A percentile compares a stretch with the other conserved stretches of the same genome.
phyloP scores from a whole-genome alignment of 306 rosid species.

The Hippophae tibetana region DNA sequence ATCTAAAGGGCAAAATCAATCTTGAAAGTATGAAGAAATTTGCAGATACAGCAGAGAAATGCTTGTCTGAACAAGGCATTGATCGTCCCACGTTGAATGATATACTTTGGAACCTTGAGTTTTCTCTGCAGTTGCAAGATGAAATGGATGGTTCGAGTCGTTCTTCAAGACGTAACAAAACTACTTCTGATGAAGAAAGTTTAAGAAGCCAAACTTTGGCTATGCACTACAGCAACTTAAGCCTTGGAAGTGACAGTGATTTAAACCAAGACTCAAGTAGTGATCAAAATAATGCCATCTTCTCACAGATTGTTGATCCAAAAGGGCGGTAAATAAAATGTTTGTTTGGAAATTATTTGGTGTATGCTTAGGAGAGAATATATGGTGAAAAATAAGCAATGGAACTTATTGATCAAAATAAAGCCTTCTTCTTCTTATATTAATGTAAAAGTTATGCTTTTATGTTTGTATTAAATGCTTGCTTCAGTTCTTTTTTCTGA shows the following conservation, averaged over 20 bases:
- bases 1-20: slow-evolving; percentile 36
- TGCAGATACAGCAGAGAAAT: slow-evolving; percentile 45
- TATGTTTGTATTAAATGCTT: slow-evolving; percentile 7
- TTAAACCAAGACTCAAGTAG: slow-evolving; percentile 9
- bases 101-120: slow-evolving; percentile 45
- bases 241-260: slow-evolving; percentile 36
- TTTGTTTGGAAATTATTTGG: not conserved
- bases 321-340: slow-evolving; percentile 22
- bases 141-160: slow-evolving; percentile 16
- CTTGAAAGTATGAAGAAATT: slow-evolving; percentile 40
- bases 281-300: slow-evolving; percentile 21
- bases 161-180: slow-evolving; percentile 3
- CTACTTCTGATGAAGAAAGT: slow-evolving; percentile 14
- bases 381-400: slow-evolving; percentile 1
- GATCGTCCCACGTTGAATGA: slow-evolving; percentile 43
- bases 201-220: slow-evolving; percentile 20
- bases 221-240: slow-evolving; percentile 34
- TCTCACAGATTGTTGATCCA: slow-evolving; percentile 43
- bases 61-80: slow-evolving; percentile 33
- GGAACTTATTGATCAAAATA: slow-evolving; percentile 1
- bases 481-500: slow-evolving; percentile 1
- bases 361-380: slow-evolving; percentile 3
- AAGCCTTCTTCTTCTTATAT: not conserved
- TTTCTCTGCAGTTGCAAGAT: slow-evolving; percentile 42
- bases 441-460: slow-evolving; percentile 4